phyloP scores from a whole-genome alignment of 108 stramenopile genomes.

The Phaeodactylum tricornutum region DNA sequence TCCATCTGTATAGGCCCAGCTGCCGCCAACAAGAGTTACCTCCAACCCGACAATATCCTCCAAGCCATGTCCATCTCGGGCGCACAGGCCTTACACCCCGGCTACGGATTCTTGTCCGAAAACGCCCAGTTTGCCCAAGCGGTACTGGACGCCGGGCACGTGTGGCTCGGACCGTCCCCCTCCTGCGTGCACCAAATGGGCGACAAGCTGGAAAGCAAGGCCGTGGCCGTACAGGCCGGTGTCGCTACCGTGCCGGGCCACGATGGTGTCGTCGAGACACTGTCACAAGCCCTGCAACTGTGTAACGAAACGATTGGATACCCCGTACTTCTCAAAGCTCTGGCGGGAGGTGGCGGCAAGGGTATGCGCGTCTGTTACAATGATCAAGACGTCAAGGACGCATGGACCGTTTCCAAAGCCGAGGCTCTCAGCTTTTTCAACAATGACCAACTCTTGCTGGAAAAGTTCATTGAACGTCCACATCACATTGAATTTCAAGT shows the following conservation, averaged over 20 bases:
- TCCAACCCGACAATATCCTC: conserved; percentile 64
- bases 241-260: conserved; percentile 88
- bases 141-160: conserved; percentile 33
- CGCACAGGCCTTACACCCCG: conserved; percentile 91
- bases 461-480: conserved; percentile 79
- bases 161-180: conserved; percentile 81
- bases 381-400: conserved; percentile 39
- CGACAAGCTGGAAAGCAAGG: conserved; percentile 80
- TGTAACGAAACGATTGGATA: conserved; percentile 49
- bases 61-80: conserved; percentile 55
- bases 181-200: conserved; percentile 74
- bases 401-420: conserved; percentile 55
- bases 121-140: conserved; percentile 73
- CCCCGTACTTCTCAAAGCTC: conserved; percentile 86
- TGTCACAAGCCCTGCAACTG: conserved; percentile 28
- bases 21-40: conserved; percentile 56
- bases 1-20: conserved; percentile 80
- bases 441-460: conserved; percentile 72
- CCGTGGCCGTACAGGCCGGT: conserved; percentile 48
- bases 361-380: conserved; percentile 90
- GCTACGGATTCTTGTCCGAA: conserved; percentile 90
- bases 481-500: conserved; percentile 97
- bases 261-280: conserved; percentile 34
- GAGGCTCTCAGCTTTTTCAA: conserved; percentile 73
- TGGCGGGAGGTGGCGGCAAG: conserved; percentile 91